Percentiles rank a stretch among this genome's conserved stretches.
phyloP scores from a whole-genome alignment of 192 early-diverging fungal genomes.

The Coemansia guatemalensis region DNA sequence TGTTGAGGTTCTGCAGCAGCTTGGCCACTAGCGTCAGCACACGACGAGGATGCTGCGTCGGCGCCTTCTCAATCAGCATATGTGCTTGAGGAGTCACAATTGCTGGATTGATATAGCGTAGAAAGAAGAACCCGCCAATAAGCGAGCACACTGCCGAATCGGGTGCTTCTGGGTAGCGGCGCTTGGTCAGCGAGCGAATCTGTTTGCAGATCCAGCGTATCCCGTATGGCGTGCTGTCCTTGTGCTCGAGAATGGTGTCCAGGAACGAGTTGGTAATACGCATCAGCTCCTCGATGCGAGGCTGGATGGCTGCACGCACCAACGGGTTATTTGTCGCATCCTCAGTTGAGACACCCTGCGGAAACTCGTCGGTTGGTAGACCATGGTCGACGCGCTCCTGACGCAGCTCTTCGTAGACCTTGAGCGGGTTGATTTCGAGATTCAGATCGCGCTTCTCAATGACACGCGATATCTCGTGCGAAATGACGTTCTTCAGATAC shows the following conservation, averaged over 20 bases:
- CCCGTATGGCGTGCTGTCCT: conserved; percentile 88
- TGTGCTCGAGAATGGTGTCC: conserved; percentile 77
- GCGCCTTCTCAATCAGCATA: conserved; percentile 84
- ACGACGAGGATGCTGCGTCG: conserved; percentile 76
- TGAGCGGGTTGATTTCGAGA: conserved; percentile 94
- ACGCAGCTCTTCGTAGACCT: conserved; percentile 60
- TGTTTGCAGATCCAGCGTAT: conserved; percentile 99
- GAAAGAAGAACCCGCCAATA: conserved; percentile 96
- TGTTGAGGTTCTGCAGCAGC: conserved; percentile 92
- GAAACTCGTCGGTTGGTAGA: conserved; percentile 54
- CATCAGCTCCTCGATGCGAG: conserved; percentile 77
- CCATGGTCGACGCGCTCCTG: conserved; percentile 36
- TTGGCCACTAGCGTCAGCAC: conserved; percentile 93
- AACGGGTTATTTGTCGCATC: conserved; percentile 77
- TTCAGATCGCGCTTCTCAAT: conserved; percentile 82
- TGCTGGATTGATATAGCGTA: conserved; percentile 97
- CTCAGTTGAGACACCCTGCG: conserved; percentile 77
- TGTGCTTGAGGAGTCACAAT: conserved; percentile 96
- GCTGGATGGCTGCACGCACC: conserved; percentile 82
- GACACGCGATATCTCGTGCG: conserved; percentile 75
- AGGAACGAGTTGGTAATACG: conserved; percentile 86
- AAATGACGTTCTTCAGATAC: conserved; percentile 84
- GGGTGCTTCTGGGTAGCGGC: conserved; percentile 88
- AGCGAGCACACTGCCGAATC: conserved; percentile 89
- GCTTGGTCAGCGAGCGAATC: conserved; percentile 87